Evolutionary conservation across 164 flowering plant genomes (phyloP).

Genomic region (Chloranthus sessilifolius): DNA sequence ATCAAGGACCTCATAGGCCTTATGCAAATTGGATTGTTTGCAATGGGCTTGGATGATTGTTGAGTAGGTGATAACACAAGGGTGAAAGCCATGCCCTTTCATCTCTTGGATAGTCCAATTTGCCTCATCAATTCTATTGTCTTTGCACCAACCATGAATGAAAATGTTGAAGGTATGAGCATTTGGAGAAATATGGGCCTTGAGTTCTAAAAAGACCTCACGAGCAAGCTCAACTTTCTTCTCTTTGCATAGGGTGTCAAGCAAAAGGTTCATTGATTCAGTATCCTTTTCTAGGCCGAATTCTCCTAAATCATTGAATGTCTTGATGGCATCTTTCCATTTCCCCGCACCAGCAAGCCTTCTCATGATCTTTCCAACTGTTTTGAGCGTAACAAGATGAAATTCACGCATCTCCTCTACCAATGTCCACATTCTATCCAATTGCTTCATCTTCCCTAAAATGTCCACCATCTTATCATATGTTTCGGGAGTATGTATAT

Average conservation of each 20-base stretch:
- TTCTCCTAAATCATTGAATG: slow-evolving; percentile 22
- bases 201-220: slow-evolving; percentile 48
- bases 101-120: slow-evolving; percentile 83
- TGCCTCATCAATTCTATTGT: slow-evolving; percentile 58
- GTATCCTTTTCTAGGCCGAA: slow-evolving; percentile 65
- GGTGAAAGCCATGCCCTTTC: slow-evolving; percentile 64
- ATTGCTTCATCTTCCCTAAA: slow-evolving; percentile 59
- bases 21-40: slow-evolving; percentile 32
- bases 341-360: slow-evolving; percentile 68
- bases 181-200: slow-evolving; percentile 53
- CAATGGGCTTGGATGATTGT: slow-evolving; percentile 65
- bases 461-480: slow-evolving; percentile 67
- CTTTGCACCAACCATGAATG: slow-evolving; percentile 26
- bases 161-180: slow-evolving; percentile 28
- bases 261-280: slow-evolving; percentile 74
- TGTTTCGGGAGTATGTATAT: slow-evolving; percentile 35
- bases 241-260: slow-evolving; percentile 82
- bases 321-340: slow-evolving; percentile 54
- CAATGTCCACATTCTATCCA: slow-evolving; percentile 49
- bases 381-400: slow-evolving; percentile 33
- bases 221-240: slow-evolving; percentile 64
- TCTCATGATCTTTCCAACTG: slow-evolving; percentile 71
- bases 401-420: slow-evolving; percentile 43
- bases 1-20: slow-evolving; percentile 58
- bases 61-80: slow-evolving; percentile 78